phyloP scores from a whole-genome alignment of 306 rosid species.

The Vicia sativa region DNA sequence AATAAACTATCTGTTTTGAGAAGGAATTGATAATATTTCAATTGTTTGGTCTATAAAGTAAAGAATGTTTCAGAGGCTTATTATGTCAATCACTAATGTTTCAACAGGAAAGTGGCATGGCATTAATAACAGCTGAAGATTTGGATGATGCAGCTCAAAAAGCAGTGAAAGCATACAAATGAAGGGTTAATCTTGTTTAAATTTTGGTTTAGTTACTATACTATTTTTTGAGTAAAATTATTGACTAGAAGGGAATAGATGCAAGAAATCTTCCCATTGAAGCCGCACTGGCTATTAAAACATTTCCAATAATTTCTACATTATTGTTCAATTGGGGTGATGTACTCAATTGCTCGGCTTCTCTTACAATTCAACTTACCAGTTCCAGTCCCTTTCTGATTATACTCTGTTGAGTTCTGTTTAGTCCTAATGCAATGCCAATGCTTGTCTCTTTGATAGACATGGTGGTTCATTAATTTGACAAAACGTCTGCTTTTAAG shows the following conservation, averaged over 20 bases:
- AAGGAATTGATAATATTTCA: slow-evolving; percentile 21
- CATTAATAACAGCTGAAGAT: slow-evolving; percentile 92
- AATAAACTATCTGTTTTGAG: not conserved
- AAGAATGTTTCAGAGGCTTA: slow-evolving; percentile 26
- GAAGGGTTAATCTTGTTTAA: slow-evolving; percentile 42
- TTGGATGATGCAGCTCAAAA: slow-evolving; percentile 96
- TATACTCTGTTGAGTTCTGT: slow-evolving; percentile 21
- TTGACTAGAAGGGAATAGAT: slow-evolving; percentile 39
- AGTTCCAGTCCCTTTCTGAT: too few species aligned
- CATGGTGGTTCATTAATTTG: not conserved
- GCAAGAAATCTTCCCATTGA: slow-evolving; percentile 33
- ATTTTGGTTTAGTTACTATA: slow-evolving; percentile 34
- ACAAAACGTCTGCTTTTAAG: not conserved
- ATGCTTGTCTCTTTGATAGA: slow-evolving; percentile 19
- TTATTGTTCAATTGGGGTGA: slow-evolving; percentile 32
- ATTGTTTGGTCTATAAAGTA: not conserved
- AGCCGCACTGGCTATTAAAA: slow-evolving; percentile 37
- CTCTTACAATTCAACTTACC: slow-evolving; percentile 16
- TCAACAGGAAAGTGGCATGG: slow-evolving; percentile 91
- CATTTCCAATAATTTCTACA: slow-evolving; percentile 45
- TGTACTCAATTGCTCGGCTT: slow-evolving; percentile 25
- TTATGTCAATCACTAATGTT: slow-evolving; percentile 33
- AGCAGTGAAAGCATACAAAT: slow-evolving; percentile 77
- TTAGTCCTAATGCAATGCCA: not conserved
- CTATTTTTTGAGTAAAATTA: slow-evolving; percentile 37